These are phyloP conservation scores for Gastrolobium bilobum DNA, from an alignment of 306 rosid genomes.

Conservation along the genomic window DNA sequence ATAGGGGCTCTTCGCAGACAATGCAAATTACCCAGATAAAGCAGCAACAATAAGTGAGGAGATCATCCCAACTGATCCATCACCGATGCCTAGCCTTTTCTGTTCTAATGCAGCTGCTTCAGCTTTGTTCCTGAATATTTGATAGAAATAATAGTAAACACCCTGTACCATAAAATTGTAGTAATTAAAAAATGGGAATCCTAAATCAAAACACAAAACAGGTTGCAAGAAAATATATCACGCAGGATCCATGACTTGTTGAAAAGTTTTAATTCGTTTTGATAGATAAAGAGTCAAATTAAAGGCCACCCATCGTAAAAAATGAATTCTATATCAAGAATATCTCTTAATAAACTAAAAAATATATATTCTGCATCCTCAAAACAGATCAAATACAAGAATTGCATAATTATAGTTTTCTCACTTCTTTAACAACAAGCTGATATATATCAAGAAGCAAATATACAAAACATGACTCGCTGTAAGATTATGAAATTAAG, in stretches of 20 bases:
- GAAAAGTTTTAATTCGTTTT: slow-evolving; percentile 23
- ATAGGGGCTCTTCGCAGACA: neutral
- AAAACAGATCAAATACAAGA: neutral
- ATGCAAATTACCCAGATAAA: slow-evolving; percentile 77
- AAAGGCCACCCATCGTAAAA: neutral
- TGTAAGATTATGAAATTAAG: neutral
- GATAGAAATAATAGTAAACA: slow-evolving; percentile 99
- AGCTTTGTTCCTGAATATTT: slow-evolving; percentile 96
- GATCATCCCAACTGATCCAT: slow-evolving; percentile 94
- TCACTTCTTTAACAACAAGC: neutral
- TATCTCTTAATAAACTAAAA: neutral
- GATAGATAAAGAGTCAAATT: slow-evolving; percentile 6
- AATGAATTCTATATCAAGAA: neutral
- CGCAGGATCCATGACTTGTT: slow-evolving; percentile 27
- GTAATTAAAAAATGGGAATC: slow-evolving; percentile 59
- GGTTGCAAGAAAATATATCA: slow-evolving; percentile 24
- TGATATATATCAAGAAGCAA: neutral
- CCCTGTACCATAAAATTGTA: slow-evolving; percentile 82
- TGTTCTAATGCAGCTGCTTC: slow-evolving; percentile 71
- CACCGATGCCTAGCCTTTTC: slow-evolving; percentile 76
- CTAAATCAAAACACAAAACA: slow-evolving; percentile 47
- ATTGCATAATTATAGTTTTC: neutral
- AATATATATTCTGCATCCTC: too few relatives aligned
- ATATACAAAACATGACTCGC: neutral
- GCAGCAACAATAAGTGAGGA: slow-evolving; percentile 94